phyloP scores from a whole-genome alignment of 1,284 basidiomycete species.

The Ustilago tritici region DNA sequence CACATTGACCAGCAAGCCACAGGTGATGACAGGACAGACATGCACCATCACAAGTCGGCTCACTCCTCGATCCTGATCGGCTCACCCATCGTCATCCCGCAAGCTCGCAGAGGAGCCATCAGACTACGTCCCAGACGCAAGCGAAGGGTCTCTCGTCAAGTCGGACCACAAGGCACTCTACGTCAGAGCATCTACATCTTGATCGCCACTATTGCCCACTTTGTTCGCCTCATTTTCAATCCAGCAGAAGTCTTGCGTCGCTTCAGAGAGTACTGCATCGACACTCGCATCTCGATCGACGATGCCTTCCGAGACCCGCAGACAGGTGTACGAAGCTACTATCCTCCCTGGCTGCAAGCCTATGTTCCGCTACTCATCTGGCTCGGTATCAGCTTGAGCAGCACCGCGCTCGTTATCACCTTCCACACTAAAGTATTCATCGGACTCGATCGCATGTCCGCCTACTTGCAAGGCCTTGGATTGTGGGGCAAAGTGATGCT shows the following conservation, averaged over 20 bases:
- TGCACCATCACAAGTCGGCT: constrained; percentile 30
- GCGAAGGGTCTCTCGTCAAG: constrained; percentile 19
- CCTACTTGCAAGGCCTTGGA: constrained; percentile 58
- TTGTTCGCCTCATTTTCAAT: constrained; percentile 32
- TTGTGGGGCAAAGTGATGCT: constrained; percentile 56
- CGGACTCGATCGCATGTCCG: constrained; percentile 59
- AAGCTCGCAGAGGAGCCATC: constrained; percentile 59
- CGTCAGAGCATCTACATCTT: constrained; percentile 32
- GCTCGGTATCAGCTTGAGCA: constrained; percentile 66
- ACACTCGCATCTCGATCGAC: constrained; percentile 52
- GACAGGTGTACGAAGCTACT: constrained; percentile 59
- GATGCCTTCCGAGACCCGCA: constrained; percentile 64
- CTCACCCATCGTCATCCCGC: constrained; percentile 61
- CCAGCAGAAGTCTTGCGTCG: constrained; percentile 43
- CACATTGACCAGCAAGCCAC: constrained; percentile 29
- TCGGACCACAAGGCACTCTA: constrained; percentile 29
- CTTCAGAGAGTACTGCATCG: constrained; percentile 40
- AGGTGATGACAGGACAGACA: constrained; percentile 45
- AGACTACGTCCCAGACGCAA: constrained; percentile 30
- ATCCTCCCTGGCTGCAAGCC: constrained; percentile 67
- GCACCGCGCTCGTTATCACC: constrained; percentile 65
- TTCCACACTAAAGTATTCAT: constrained; percentile 69
- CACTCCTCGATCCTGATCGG: constrained; percentile 54
- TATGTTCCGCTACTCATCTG: constrained; percentile 70
- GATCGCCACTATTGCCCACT: constrained; percentile 21